These are phyloP conservation scores for Adansonia rubrostipa DNA, from an alignment of 441 rosid genomes.

Conservation along the genomic window DNA sequence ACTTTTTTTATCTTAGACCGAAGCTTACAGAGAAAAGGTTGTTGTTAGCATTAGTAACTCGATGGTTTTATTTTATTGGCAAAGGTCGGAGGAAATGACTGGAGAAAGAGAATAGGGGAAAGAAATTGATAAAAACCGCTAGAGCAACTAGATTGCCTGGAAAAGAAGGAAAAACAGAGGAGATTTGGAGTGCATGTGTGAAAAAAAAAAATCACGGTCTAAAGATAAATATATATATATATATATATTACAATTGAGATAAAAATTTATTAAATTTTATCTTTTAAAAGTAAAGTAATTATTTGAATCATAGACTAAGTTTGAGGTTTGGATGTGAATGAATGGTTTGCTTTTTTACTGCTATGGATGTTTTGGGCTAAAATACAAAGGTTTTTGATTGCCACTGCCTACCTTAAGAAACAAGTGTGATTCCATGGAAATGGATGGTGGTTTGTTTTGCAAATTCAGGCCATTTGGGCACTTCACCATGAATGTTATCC, in stretches of 20 bases:
- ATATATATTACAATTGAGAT: too few species aligned
- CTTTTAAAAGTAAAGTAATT: too few species aligned
- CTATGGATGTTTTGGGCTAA: background rate
- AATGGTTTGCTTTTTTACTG: constrained; percentile 42
- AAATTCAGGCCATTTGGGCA: background rate
- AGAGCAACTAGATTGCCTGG: constrained; percentile 71
- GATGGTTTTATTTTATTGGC: background rate
- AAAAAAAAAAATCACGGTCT: too few species aligned
- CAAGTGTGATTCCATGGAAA: constrained; percentile 8
- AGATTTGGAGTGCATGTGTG: constrained; percentile 42
- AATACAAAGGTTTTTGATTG: constrained; percentile 16
- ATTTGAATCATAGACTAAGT: too few species aligned
- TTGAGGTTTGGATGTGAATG: constrained; percentile 19
- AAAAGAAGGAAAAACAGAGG: constrained; percentile 52
- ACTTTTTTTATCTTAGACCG: too few species aligned
- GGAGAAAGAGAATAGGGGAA: background rate
- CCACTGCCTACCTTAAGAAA: constrained; percentile 29
- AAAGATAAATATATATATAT: too few species aligned
- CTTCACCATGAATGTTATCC: background rate
- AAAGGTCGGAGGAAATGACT: background rate
- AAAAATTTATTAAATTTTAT: too few species aligned
- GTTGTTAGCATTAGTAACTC: background rate
- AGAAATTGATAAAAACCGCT: constrained; percentile 34
- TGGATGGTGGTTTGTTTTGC: constrained; percentile 1
- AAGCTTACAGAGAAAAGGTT: too few species aligned